phyloP scores from a whole-genome alignment of 192 early-diverging fungal species.

The Radiomyces spectabilis region DNA sequence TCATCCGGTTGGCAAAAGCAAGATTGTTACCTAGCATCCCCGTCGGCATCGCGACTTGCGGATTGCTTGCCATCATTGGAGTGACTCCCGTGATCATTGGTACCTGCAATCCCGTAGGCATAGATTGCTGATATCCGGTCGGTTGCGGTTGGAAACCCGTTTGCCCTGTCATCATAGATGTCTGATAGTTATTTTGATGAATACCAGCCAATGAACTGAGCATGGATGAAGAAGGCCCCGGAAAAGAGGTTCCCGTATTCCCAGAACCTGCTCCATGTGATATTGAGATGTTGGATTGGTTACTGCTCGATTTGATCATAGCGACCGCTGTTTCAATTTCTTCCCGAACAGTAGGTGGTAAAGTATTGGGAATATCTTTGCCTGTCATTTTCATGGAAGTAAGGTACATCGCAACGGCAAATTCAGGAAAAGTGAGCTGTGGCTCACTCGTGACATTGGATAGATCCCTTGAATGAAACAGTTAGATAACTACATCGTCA shows the following conservation, averaged over 20 bases:
- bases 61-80: background rate
- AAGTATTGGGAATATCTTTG: slow-evolving; percentile 38
- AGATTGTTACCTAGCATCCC: slow-evolving; percentile 20
- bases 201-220: no score
- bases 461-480: slow-evolving; percentile 36
- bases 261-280: no score
- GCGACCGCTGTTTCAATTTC: slow-evolving; percentile 32
- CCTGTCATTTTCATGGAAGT: slow-evolving; percentile 48
- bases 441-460: slow-evolving; percentile 42
- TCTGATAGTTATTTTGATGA: no score
- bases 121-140: background rate
- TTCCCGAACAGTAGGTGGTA: slow-evolving; percentile 41
- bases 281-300: background rate
- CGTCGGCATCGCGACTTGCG: slow-evolving; percentile 18
- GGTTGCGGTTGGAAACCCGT: background rate
- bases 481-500: no score
- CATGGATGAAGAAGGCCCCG: no score
- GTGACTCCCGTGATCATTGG: slow-evolving; percentile 18
- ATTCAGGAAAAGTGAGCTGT: slow-evolving; percentile 53
- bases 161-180: no score
- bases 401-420: slow-evolving; percentile 60
- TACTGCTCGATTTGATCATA: slow-evolving; percentile 7
- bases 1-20: slow-evolving; percentile 31
- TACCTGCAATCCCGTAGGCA: slow-evolving; percentile 7
- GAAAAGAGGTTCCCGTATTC: no score